Percentiles rank a stretch among this genome's conserved stretches.
Conservation (phyloP, 164 flowering plant genomes). For the Houttuynia cordata region DNA sequence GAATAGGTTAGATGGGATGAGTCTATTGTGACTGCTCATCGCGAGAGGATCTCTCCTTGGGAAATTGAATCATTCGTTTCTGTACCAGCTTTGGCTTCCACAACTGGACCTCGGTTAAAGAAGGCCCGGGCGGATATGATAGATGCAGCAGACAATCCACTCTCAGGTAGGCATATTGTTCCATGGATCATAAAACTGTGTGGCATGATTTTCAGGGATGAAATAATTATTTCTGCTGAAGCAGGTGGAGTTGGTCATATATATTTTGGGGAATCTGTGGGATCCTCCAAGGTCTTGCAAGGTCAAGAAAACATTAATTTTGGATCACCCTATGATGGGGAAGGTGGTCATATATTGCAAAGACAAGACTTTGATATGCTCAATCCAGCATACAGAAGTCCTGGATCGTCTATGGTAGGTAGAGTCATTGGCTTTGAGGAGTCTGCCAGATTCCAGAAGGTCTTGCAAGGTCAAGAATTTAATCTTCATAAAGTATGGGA, state of each 20-base stretch:
- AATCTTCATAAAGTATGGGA: constrained; percentile 34
- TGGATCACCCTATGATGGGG: constrained; percentile 36
- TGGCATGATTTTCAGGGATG: not conserved
- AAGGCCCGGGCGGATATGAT: constrained; percentile 44
- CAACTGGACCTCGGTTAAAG: constrained; percentile 70
- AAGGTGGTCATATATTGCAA: constrained; percentile 44
- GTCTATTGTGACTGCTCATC: constrained; percentile 35
- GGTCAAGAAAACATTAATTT: constrained; percentile 93
- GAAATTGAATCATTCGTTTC: constrained; percentile 73
- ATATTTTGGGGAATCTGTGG: constrained; percentile 67
- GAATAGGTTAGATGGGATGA: constrained; percentile 89
- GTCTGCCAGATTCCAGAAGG: constrained; percentile 61
- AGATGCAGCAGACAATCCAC: constrained; percentile 28
- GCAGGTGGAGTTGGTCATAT: constrained; percentile 37
- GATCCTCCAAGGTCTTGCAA: constrained; percentile 99
- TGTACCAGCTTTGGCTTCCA: constrained; percentile 47
- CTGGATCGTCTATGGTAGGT: constrained; percentile 14
- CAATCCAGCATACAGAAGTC: constrained; percentile 21
- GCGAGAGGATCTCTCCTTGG: constrained; percentile 85
- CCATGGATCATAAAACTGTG: not conserved
- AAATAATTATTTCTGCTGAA: constrained; percentile 3
- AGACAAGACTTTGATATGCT: constrained; percentile 34
- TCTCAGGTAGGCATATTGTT: constrained; percentile 29
- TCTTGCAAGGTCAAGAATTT: constrained; percentile 99
- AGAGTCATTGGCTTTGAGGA: constrained; percentile 49